These are phyloP conservation scores for Sechiopsis laciniata DNA, from an alignment of 306 rosid species.

Conservation along the genomic window DNA sequence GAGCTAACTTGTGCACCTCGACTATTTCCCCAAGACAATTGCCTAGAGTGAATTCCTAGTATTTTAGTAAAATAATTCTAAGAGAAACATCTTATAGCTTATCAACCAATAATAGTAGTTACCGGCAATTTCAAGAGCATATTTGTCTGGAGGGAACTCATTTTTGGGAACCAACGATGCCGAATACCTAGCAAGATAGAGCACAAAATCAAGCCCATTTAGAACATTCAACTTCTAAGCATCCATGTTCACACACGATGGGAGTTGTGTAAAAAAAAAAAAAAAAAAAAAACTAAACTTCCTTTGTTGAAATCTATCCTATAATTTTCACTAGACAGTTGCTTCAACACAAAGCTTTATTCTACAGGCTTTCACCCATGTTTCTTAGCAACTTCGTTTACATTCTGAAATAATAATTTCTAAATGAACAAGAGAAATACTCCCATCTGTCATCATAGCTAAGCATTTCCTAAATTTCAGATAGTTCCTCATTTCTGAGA, in stretches of 20 bases:
- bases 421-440: not conserved
- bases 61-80: not conserved
- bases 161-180: constrained; percentile 63
- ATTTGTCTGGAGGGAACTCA: constrained; percentile 60
- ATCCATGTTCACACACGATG: constrained; percentile 17
- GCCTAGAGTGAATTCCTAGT: not conserved
- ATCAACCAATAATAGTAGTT: constrained; percentile 28
- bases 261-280: not conserved
- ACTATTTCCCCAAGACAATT: not conserved
- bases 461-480: not conserved
- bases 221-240: constrained; percentile 22
- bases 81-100: not conserved
- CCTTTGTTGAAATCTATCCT: not conserved
- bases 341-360: not conserved
- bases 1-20: not conserved
- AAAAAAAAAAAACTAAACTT: constrained; percentile 14
- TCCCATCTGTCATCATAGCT: not conserved
- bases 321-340: not conserved
- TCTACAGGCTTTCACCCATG: constrained; percentile 6
- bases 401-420: not conserved
- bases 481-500: not conserved
- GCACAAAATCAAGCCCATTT: constrained; percentile 20
- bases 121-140: constrained; percentile 63
- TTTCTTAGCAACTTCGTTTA: not conserved
- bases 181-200: constrained; percentile 61